Evolutionary conservation across 129 eudicot species (phyloP).

Genomic region (Flaveria ramosissima): DNA sequence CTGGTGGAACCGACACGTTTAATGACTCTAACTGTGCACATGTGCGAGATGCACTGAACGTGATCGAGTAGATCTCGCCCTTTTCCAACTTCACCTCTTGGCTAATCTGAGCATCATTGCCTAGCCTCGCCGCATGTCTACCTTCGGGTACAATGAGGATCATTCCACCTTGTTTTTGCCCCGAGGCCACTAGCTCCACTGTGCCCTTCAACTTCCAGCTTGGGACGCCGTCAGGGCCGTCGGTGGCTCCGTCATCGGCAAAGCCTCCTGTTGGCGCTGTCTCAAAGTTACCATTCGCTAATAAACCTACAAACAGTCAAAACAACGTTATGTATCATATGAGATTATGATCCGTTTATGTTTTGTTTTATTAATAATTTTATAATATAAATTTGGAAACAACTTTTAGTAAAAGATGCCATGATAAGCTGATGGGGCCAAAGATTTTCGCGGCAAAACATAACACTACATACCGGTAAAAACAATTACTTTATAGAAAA

Average conservation of each 20-base stretch:
- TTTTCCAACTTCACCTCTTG: conserved; percentile 75
- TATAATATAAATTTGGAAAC: background rate
- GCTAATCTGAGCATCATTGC: conserved; percentile 89
- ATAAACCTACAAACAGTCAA: conserved; percentile 48
- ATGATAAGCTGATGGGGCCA: conserved; percentile 31
- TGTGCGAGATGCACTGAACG: conserved; percentile 96
- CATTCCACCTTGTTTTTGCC: conserved; percentile 97
- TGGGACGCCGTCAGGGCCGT: conserved; percentile 61
- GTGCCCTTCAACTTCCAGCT: conserved; percentile 80
- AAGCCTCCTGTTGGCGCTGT: conserved; percentile 84
- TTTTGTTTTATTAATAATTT: too few relatives aligned
- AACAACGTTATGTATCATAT: background rate
- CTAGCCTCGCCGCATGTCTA: conserved; percentile 78
- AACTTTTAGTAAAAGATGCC: conserved; percentile 34
- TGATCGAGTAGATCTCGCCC: conserved; percentile 71
- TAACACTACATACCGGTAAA: conserved; percentile 2
- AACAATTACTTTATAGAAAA: conserved; percentile 18
- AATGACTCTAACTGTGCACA: conserved; percentile 97
- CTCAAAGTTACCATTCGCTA: conserved; percentile 87
- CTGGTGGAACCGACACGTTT: conserved; percentile 84
- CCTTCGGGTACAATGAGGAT: conserved; percentile 97
- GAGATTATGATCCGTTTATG: background rate
- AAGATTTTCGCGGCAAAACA: conserved; percentile 21
- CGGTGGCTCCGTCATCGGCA: conserved; percentile 40
- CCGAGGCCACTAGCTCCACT: conserved; percentile 78